These are phyloP conservation scores for Ilex asprella DNA, from an alignment of 257 asterid genomes.

Conservation along the genomic window DNA sequence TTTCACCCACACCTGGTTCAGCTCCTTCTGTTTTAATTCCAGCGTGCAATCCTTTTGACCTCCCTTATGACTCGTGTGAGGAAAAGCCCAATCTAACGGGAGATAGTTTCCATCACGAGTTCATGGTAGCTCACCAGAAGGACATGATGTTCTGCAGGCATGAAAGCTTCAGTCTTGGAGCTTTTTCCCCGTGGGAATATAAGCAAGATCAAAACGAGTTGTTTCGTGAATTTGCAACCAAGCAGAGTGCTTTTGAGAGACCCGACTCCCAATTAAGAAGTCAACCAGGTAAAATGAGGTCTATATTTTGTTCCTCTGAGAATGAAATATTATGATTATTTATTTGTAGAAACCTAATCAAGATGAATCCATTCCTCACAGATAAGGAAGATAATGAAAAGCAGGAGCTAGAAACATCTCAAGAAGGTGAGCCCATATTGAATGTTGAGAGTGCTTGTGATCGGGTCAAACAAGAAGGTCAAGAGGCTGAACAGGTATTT, in stretches of 20 bases:
- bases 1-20: conserved; percentile 67
- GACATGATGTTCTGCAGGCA: conserved; percentile 52
- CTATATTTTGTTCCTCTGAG: background rate
- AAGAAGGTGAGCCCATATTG: conserved; percentile 20
- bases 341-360: background rate
- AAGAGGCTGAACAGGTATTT: conserved; percentile 15
- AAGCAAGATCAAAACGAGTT: conserved; percentile 18
- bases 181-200: conserved; percentile 20
- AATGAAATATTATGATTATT: background rate
- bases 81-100: conserved; percentile 81
- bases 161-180: conserved; percentile 53
- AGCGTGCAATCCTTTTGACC: conserved; percentile 71
- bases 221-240: conserved; percentile 15
- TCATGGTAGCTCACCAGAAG: conserved; percentile 32
- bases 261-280: conserved; percentile 18
- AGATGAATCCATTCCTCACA: conserved; percentile 11
- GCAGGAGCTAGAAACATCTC: conserved; percentile 30
- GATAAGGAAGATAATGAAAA: conserved; percentile 25
- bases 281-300: conserved; percentile 33
- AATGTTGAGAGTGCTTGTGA: conserved; percentile 22
- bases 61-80: conserved; percentile 91
- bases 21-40: conserved; percentile 77
- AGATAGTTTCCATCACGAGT: conserved; percentile 69
- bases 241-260: conserved; percentile 12
- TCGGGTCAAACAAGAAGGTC: conserved; percentile 36